A percentile compares a stretch with the other conserved stretches of the same genome.
Conservation (phyloP, 208 protist genomes). For the Naegleria lovaniensis region DNA sequence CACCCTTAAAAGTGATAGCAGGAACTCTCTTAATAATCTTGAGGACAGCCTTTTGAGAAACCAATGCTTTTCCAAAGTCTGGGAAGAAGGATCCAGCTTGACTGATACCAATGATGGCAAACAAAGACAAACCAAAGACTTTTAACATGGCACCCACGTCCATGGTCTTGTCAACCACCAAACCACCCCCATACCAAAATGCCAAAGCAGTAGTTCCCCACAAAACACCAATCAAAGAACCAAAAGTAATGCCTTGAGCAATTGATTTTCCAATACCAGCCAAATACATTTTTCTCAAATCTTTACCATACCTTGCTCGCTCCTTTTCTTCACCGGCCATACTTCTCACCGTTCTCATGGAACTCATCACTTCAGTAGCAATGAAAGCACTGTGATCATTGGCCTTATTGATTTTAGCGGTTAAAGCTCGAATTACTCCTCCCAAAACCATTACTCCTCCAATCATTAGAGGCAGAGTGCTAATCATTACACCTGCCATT, state of each 20-base stretch:
- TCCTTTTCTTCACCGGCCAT: conserved; percentile 6
- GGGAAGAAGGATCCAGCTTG: background rate
- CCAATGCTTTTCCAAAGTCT: background rate
- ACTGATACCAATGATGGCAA: background rate
- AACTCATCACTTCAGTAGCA: background rate
- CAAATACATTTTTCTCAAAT: background rate
- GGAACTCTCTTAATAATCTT: background rate
- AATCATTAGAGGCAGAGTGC: background rate
- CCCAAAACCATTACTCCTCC: background rate
- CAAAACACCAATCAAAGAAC: background rate
- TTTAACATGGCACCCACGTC: background rate
- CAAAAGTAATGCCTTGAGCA: background rate
- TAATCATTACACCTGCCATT: background rate
- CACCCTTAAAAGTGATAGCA: background rate
- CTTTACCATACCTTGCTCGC: background rate
- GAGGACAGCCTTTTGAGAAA: background rate
- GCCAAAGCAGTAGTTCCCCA: background rate
- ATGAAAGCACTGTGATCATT: background rate
- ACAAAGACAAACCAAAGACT: background rate
- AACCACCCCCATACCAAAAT: conserved; percentile 1
- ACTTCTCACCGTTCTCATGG: background rate
- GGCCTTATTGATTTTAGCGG: background rate
- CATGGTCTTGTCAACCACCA: background rate
- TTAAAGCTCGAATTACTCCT: background rate
- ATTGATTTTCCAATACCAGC: background rate